Percentiles rank a stretch among this genome's conserved stretches.
These are phyloP conservation scores for Cicer yamashitae DNA, from an alignment of 306 rosid species.

Conservation along the genomic window DNA sequence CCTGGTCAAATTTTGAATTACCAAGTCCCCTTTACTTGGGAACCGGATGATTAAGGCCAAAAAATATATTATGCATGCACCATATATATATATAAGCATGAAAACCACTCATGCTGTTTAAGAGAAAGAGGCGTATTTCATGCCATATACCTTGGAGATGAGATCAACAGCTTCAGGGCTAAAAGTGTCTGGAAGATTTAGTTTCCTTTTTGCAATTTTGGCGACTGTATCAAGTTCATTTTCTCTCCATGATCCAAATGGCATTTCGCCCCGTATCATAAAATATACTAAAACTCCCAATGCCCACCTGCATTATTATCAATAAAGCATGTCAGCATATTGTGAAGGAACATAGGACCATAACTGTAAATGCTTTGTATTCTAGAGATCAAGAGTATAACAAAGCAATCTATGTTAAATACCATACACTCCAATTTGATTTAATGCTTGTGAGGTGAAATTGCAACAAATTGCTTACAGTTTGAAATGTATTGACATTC, in stretches of 20 bases:
- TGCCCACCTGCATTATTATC: constrained; percentile 81
- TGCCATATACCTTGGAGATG: constrained; percentile 78
- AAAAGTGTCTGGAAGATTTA: constrained; percentile 74
- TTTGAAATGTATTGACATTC: constrained; percentile 8
- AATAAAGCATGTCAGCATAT: constrained; percentile 24
- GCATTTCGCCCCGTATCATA: constrained; percentile 87
- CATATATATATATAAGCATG: not conserved
- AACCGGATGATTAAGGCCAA: no score
- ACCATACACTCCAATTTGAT: constrained; percentile 20
- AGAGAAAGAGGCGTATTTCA: constrained; percentile 10
- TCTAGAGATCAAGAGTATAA: constrained; percentile 1
- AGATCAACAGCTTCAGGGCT: constrained; percentile 85
- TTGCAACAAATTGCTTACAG: constrained; percentile 15
- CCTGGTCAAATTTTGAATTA: no score
- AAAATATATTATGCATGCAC: not conserved
- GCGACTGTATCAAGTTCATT: constrained; percentile 87
- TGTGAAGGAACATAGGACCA: constrained; percentile 31
- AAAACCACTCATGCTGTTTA: not conserved
- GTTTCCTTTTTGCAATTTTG: constrained; percentile 86
- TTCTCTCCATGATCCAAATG: constrained; percentile 96
- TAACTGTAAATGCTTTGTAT: constrained; percentile 10
- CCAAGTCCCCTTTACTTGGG: no score
- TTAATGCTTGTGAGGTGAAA: not conserved
- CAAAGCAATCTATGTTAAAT: not conserved
- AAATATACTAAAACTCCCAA: constrained; percentile 84